phyloP scores from a whole-genome alignment of 768 basidiomycete species.

The Podaxis carcinomalis region DNA sequence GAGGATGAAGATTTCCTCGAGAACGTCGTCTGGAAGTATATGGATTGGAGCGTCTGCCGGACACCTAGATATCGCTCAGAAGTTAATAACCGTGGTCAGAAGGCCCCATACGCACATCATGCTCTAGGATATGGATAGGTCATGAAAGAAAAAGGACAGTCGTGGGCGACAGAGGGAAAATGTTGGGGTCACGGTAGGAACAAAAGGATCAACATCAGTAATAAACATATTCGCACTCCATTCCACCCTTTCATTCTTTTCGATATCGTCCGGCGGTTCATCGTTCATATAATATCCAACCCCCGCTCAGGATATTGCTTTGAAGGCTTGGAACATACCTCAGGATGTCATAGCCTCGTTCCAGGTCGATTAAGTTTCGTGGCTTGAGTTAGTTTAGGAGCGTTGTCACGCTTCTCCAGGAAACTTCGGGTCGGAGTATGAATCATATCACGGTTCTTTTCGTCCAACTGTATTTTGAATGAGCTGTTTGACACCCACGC shows the following conservation, averaged over 20 bases:
- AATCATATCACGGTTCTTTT: too few relatives aligned
- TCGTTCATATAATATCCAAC: too few relatives aligned
- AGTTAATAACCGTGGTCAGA: not conserved
- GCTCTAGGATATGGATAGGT: not conserved
- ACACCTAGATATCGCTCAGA: not conserved
- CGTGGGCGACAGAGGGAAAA: not conserved
- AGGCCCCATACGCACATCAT: not conserved
- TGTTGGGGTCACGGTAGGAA: not conserved
- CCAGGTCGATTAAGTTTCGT: too few relatives aligned
- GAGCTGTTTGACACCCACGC: too few relatives aligned
- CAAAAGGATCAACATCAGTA: not conserved
- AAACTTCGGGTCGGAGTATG: too few relatives aligned
- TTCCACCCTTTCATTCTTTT: not conserved
- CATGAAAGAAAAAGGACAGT: not conserved
- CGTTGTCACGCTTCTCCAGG: too few relatives aligned
- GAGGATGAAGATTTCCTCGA: conserved; percentile 3
- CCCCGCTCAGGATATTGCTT: too few relatives aligned
- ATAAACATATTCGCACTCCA: not conserved
- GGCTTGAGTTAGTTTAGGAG: too few relatives aligned
- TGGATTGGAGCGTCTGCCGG: not conserved
- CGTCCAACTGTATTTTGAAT: too few relatives aligned
- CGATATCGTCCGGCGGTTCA: too few relatives aligned
- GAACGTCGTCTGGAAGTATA: conserved; percentile 7
- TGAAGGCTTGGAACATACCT: too few relatives aligned
- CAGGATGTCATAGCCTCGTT: too few relatives aligned